Percentiles rank a stretch among this genome's conserved stretches.
These are phyloP conservation scores for Pilobolus umbonatus DNA, from an alignment of 192 early-diverging fungal species.

Conservation along the genomic window DNA sequence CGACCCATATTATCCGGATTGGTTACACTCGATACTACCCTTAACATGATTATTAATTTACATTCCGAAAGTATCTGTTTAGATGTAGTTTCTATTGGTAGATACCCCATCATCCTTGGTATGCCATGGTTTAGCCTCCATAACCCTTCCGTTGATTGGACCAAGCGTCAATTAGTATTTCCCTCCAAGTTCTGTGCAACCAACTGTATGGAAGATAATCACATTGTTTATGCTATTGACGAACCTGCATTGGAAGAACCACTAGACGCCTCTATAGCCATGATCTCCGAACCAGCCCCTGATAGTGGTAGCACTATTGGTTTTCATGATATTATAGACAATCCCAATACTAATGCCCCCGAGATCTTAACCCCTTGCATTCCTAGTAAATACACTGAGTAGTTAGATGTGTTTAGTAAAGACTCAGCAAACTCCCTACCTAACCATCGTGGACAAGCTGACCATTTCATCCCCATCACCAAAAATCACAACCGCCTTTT, in stretches of 20 bases:
- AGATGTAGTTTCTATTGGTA: not conserved
- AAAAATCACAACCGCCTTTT: conserved; percentile 5
- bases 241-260: too few relatives aligned
- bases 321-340: too few relatives aligned
- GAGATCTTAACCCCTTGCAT: too few relatives aligned
- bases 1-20: not conserved
- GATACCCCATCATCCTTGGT: conserved; percentile 11
- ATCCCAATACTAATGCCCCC: too few relatives aligned
- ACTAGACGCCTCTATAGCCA: too few relatives aligned
- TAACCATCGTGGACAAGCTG: too few relatives aligned
- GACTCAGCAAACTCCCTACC: not conserved
- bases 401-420: not conserved
- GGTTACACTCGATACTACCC: not conserved
- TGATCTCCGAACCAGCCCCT: too few relatives aligned
- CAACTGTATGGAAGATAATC: conserved; percentile 5
- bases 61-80: not conserved
- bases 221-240: too few relatives aligned
- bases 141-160: not conserved
- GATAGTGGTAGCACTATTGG: too few relatives aligned
- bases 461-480: too few relatives aligned
- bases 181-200: not conserved
- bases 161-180: not conserved
- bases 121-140: conserved; percentile 1
- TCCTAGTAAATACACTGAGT: not conserved
- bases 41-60: not conserved